Base-by-base conservation (phyloP, 306 rosid species). In the Castanea crenata region DNA sequence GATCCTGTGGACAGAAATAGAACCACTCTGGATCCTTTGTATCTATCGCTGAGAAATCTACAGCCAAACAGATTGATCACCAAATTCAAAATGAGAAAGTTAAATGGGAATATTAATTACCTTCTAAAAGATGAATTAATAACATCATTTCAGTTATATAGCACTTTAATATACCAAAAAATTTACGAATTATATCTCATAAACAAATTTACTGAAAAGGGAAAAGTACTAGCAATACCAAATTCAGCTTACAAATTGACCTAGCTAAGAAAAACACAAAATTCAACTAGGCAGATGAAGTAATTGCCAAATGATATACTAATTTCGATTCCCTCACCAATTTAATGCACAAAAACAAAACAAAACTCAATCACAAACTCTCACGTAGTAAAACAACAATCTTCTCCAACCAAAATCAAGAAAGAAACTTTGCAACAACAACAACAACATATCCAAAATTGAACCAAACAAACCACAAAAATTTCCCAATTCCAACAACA, bases 1-100 rank as follows among this genome's bases (percentile, higher is more conserved):
- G 79, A 80, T 93, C 99, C 88, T 90, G 96, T 0, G 98, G 99
- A 78, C 99, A 96, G 86, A 96, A 96, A 88, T 93, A 96, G 88
- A 96, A 93, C 99, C 99, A 96, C 82, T 96, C 97, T 0, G 89
- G 98, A 85, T 96, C 99, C 85, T 88, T 85, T 23, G 92, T 90
- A 79, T 82, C 54, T 77, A 96, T 73, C 80, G 87, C 89, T 0
- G 98, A 93, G 78, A 91, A 87, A 83, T 78, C 99, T 95, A 82
- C 73, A 61, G 54, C 75, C 27, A 20, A 71, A 62, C 16, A 78
- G 76, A 49, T 58, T 35, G 51, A 52, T 67, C 64, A 23, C 55
- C 38, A 55, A 55, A 29, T 41, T 18, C 2, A 32, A 49, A 52
- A 15, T 15, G 12, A 4, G 52, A 20, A 74, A 57, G 64, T 55